A percentile compares a stretch with the other conserved stretches of the same genome.
Evolutionary conservation across 2,329 filamentous ascomycete genomes (phyloP).

Genomic region (Aspergillus sp.): DNA sequence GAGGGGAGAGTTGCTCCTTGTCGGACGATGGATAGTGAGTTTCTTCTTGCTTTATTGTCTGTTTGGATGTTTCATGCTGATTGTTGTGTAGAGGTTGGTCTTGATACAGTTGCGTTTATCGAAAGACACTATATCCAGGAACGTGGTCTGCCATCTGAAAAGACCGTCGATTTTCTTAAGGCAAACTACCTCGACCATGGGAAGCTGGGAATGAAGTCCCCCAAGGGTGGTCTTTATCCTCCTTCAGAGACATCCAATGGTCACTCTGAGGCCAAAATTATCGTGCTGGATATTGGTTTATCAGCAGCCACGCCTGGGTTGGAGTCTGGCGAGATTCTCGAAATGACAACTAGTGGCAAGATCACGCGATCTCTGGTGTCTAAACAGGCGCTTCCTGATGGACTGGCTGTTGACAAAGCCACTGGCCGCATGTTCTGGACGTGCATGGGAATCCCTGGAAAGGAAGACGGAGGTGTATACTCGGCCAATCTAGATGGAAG

Average conservation of each 20-base stretch:
- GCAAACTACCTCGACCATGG: constrained; percentile 44
- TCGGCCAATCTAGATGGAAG: constrained; percentile 48
- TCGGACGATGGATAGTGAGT: constrained; percentile 40
- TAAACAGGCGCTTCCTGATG: constrained; percentile 37
- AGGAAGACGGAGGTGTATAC: constrained; percentile 41
- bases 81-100: constrained; percentile 35
- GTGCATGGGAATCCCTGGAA: constrained; percentile 41
- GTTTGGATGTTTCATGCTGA: background rate
- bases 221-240: constrained; percentile 38
- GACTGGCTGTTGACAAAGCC: constrained; percentile 35
- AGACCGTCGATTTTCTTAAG: constrained; percentile 44
- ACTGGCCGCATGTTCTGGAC: constrained; percentile 46
- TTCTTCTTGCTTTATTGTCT: background rate
- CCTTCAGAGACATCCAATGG: constrained; percentile 3
- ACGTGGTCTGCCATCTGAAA: constrained; percentile 35
- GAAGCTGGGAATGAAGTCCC: constrained; percentile 43
- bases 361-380: constrained; percentile 9
- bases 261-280: background rate
- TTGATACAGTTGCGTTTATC: constrained; percentile 52
- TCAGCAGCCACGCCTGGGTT: constrained; percentile 8
- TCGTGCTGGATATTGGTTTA: constrained; percentile 20
- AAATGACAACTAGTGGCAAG: constrained; percentile 12
- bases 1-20: constrained; percentile 27
- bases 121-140: constrained; percentile 51
- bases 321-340: constrained; percentile 14